A percentile compares a stretch with the other conserved stretches of the same genome.
Evolutionary conservation across 1,284 basidiomycete species (phyloP).

Genomic region (Xerocomus nothofagi): DNA sequence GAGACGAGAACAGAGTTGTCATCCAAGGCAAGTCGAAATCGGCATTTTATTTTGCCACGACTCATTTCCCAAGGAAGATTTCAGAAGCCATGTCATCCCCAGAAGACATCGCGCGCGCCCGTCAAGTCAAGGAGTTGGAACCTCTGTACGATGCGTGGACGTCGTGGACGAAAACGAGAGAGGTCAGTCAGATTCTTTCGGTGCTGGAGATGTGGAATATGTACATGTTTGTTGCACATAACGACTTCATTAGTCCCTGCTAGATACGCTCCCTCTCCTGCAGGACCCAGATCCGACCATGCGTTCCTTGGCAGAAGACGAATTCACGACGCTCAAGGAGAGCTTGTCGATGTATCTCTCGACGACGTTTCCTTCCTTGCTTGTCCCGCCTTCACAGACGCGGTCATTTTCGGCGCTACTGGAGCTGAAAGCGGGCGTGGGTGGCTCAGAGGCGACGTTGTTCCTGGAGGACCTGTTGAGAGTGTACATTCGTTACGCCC

Average conservation of each 20-base stretch:
- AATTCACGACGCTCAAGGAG: slow-evolving; percentile 55
- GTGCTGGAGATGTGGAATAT: background rate
- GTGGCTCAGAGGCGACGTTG: slow-evolving; percentile 85
- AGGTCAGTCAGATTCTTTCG: slow-evolving; percentile 37
- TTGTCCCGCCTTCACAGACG: slow-evolving; percentile 72
- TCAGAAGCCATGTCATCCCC: slow-evolving; percentile 34
- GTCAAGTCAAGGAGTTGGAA: slow-evolving; percentile 52
- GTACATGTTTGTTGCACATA: slow-evolving; percentile 10
- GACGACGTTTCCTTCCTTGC: slow-evolving; percentile 62
- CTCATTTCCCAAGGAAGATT: slow-evolving; percentile 27
- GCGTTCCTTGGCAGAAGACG: slow-evolving; percentile 74
- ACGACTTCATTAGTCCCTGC: slow-evolving; percentile 54
- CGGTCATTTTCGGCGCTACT: slow-evolving; percentile 74
- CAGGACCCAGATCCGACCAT: slow-evolving; percentile 78
- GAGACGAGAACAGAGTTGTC: slow-evolving; percentile 30
- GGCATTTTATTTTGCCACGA: no score
- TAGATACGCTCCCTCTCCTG: slow-evolving; percentile 64
- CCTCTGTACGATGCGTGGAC: slow-evolving; percentile 52
- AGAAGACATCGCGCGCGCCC: slow-evolving; percentile 45
- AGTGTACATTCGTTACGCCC: slow-evolving; percentile 81
- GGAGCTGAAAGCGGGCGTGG: slow-evolving; percentile 92
- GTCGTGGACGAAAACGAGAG: slow-evolving; percentile 43
- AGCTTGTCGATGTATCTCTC: slow-evolving; percentile 51
- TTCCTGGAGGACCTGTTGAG: slow-evolving; percentile 80
- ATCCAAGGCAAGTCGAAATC: slow-evolving; percentile 25